Base-by-base conservation (phyloP, 2,329 filamentous ascomycete species). In the Mycosphaerella sp. region DNA sequence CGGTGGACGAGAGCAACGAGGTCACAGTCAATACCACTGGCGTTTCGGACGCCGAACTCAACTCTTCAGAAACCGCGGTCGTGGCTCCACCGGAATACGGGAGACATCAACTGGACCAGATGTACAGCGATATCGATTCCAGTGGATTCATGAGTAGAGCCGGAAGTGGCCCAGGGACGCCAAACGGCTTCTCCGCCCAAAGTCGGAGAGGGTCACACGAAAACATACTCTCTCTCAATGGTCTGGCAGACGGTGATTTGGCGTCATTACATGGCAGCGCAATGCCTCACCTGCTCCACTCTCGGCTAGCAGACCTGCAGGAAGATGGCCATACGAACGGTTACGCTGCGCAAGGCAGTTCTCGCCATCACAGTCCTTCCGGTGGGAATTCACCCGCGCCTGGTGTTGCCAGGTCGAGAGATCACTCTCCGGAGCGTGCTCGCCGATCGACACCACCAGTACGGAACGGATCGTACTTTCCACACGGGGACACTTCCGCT, bases 71-170 rank as follows among this genome's bases (percentile, higher is more conserved):
- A 53, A 77, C 81, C 17, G 79, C 81, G 26, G 69, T 80, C 29
- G 81, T 86, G 55, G 91, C 92, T 9, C 93, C 93, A n/a, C 93
- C 93, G 0, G 83, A 90, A 39, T 98, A 98, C 64, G 90, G 89
- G 56, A 83, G 92, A 64, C 93, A 97, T 70, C 80, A 87, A 43
- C 81, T 97, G 26, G 93, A 98, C 69, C 85, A 89, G 68, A 78
- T 97, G 1, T 98, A 95, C 72, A 89, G 89, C 62, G 89, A 92
- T 58, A 80, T 96, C 54, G 89, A 95, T 63, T 79, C 82, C 7
- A 83, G 79, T 50, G 89, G 88, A n/a, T 87, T 91, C 68, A 85
- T 90, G 72, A 70, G 66, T 50, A 59, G 65, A 49, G 66, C 66
- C 0, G 64, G 63, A 32, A 79, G 74, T 58, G 75, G 72, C 14